phyloP scores from a whole-genome alignment of 1,139 yeast species.

The Scheffersomyces stambukii region DNA sequence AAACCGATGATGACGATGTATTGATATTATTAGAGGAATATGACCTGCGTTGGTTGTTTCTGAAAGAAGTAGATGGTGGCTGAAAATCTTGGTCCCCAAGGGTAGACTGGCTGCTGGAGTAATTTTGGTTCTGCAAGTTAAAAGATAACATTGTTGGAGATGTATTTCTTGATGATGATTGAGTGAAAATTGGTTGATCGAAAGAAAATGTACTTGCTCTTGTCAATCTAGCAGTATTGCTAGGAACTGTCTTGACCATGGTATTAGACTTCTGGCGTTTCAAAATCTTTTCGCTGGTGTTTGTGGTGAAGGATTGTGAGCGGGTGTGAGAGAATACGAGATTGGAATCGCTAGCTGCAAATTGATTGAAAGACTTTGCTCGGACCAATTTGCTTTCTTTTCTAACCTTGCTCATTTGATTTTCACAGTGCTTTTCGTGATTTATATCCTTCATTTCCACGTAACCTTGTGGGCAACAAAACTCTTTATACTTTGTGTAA shows the following conservation, averaged over 20 bases:
- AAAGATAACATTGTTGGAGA: constrained; percentile 4
- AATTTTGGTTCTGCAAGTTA: neutral
- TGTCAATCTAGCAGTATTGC: constrained; percentile 10
- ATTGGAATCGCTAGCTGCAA: constrained; percentile 2
- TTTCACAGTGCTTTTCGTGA: constrained; percentile 63
- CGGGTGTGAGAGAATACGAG: constrained; percentile 18
- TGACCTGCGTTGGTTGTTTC: constrained; percentile 17
- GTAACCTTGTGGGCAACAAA: constrained; percentile 74
- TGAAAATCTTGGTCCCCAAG: constrained; percentile 17
- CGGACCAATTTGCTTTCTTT: constrained; percentile 46
- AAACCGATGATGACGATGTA: constrained; percentile 22
- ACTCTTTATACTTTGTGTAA: constrained; percentile 48
- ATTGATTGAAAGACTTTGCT: constrained; percentile 27
- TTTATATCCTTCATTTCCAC: constrained; percentile 82
- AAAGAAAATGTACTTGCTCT: constrained; percentile 15
- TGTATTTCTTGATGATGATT: constrained; percentile 7
- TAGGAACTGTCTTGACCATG: constrained; percentile 7
- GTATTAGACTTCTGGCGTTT: constrained; percentile 32
- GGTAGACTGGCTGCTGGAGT: neutral
- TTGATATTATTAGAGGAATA: constrained; percentile 19
- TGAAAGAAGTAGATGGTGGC: constrained; percentile 33
- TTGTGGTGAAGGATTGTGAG: constrained; percentile 31
- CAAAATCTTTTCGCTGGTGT: constrained; percentile 31
- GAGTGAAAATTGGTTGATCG: constrained; percentile 18
- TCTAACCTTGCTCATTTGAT: constrained; percentile 67